These are phyloP conservation scores for Cucurbita maxima DNA, from an alignment of 306 rosid species.

Conservation along the genomic window DNA sequence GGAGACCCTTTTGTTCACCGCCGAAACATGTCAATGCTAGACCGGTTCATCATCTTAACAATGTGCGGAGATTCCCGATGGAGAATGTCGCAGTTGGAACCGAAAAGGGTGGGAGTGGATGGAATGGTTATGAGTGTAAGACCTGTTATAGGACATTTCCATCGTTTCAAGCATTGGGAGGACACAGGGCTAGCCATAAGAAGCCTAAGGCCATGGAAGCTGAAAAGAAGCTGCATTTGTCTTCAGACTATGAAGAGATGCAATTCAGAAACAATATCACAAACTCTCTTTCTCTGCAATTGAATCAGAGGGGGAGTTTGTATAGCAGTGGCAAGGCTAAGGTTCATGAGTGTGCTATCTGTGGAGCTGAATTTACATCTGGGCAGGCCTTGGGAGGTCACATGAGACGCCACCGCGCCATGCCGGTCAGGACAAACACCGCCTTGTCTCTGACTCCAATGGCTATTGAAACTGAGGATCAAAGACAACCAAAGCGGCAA, in stretches of 20 bases:
- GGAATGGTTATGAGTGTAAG: constrained; percentile 59
- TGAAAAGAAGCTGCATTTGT: constrained; percentile 4
- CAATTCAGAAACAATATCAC: constrained; percentile 3
- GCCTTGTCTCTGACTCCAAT: constrained; percentile 42
- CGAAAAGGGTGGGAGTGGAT: neutral
- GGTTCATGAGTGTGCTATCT: constrained; percentile 81
- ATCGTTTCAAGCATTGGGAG: constrained; percentile 85
- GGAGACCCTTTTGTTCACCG: constrained; percentile 21
- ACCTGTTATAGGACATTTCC: constrained; percentile 71
- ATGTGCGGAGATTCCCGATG: neutral
- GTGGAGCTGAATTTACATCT: constrained; percentile 82
- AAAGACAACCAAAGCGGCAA: constrained; percentile 28
- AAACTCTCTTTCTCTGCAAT: constrained; percentile 32
- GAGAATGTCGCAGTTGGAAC: neutral
- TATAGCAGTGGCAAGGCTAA: constrained; percentile 12
- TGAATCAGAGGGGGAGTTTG: constrained; percentile 29
- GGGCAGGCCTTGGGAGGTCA: constrained; percentile 96
- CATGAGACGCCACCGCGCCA: constrained; percentile 69
- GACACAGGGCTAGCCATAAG: constrained; percentile 90
- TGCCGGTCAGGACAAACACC: constrained; percentile 21
- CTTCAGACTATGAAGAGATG: constrained; percentile 14
- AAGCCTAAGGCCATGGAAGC: constrained; percentile 31
- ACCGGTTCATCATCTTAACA: neutral
- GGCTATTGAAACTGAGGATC: constrained; percentile 22
- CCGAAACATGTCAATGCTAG: neutral